Evolutionary conservation across 1,284 basidiomycete species (phyloP).

Genomic region (Irpex lacteus): DNA sequence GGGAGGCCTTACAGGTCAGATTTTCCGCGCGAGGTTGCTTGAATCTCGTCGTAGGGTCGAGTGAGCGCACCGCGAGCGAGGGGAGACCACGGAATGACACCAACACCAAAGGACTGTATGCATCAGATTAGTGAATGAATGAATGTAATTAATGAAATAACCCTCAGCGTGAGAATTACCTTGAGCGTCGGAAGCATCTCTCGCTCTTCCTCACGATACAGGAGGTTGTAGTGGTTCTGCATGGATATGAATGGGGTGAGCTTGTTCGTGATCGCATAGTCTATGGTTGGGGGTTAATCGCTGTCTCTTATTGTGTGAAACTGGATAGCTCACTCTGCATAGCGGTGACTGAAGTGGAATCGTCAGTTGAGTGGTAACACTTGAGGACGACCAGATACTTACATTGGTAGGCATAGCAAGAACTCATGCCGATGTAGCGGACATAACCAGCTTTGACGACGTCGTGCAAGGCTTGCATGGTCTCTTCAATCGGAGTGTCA

Average conservation of each 20-base stretch:
- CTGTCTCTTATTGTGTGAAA: not conserved
- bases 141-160: too few relatives aligned
- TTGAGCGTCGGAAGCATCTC: constrained; percentile 65
- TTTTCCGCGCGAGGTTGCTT: not conserved
- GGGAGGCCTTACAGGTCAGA: not conserved
- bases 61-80: not conserved
- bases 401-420: constrained; percentile 37
- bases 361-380: constrained; percentile 25
- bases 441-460: constrained; percentile 27
- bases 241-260: constrained; percentile 68
- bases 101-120: constrained; percentile 19
- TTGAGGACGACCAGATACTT: constrained; percentile 5
- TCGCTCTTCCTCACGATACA: constrained; percentile 64
- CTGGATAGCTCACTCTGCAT: constrained; percentile 32
- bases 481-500: constrained; percentile 29
- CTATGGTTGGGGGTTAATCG: not conserved
- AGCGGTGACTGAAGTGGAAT: too few relatives aligned
- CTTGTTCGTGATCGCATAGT: constrained; percentile 34
- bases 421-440: constrained; percentile 40
- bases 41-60: not conserved
- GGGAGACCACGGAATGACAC: constrained; percentile 28
- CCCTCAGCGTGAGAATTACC: constrained; percentile 14
- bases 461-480: constrained; percentile 22
- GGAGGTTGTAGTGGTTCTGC: constrained; percentile 60
- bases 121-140: not conserved